Evolutionary conservation across 495 filamentous ascomycete species (phyloP).

Genomic region (Oleoguttula mirabilis): DNA sequence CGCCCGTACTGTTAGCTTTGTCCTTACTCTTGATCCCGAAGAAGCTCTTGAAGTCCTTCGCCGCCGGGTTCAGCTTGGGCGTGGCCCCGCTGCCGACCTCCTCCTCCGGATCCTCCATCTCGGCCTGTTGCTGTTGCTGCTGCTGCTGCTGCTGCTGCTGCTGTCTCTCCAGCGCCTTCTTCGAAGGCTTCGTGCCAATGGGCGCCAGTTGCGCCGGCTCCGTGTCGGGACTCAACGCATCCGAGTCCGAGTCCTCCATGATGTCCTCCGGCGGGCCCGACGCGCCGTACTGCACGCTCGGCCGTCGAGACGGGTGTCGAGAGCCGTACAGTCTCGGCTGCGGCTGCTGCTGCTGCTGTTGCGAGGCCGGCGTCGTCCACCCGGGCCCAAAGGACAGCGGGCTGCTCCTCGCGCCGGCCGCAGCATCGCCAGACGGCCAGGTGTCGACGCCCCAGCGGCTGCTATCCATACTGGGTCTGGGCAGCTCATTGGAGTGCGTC

Average conservation of each 20-base stretch:
- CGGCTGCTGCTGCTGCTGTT: too few species aligned
- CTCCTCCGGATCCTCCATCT: slow-evolving; percentile 4
- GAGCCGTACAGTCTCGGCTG: slow-evolving; percentile 9
- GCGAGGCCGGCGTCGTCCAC: slow-evolving; percentile 1
- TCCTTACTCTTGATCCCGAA: slow-evolving; percentile 23
- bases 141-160: neutral
- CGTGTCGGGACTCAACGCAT: slow-evolving; percentile 21
- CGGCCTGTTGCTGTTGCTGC: neutral
- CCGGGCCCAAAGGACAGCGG: slow-evolving; percentile 13
- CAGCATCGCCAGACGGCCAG: slow-evolving; percentile 7
- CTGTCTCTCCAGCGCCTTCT: neutral
- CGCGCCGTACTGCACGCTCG: slow-evolving; percentile 29
- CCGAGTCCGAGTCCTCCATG: slow-evolving; percentile 22
- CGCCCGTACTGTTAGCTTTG: slow-evolving; percentile 19
- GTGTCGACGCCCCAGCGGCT: slow-evolving; percentile 23
- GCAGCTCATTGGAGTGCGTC: slow-evolving; percentile 29
- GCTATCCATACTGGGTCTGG: slow-evolving; percentile 28
- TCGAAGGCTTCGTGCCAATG: slow-evolving; percentile 28
- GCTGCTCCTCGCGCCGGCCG: slow-evolving; percentile 11
- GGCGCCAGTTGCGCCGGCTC: slow-evolving; percentile 28
- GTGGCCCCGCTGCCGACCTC: slow-evolving; percentile 6
- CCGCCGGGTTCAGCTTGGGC: slow-evolving; percentile 28
- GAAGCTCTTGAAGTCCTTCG: slow-evolving; percentile 30
- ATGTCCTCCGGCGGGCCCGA: slow-evolving; percentile 25
- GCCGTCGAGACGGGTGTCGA: slow-evolving; percentile 28